Evolutionary conservation across 2,329 filamentous ascomycete genomes (phyloP).

Genomic region (Colletotrichum magnum): DNA sequence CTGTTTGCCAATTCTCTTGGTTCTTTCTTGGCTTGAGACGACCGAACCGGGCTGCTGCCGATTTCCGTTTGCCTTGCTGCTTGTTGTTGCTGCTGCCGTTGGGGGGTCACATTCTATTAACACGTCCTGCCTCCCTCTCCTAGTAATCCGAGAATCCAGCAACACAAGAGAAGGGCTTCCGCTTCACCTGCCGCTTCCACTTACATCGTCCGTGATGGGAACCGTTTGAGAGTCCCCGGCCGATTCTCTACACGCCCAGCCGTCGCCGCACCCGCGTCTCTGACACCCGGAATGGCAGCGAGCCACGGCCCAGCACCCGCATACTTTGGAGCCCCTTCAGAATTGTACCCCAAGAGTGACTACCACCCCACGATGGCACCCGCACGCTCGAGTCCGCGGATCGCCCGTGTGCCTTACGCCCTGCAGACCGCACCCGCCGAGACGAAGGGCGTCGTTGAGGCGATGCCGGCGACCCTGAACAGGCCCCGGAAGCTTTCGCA

Average conservation of each 20-base stretch:
- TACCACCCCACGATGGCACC: conserved; percentile 27
- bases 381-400: conserved; percentile 19
- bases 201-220: conserved; percentile 36
- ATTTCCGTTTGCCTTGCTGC: conserved; percentile 16
- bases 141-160: conserved; percentile 37
- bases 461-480: conserved; percentile 48
- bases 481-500: conserved; percentile 54
- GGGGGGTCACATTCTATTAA: conserved; percentile 12
- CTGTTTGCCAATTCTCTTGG: conserved; percentile 25
- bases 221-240: conserved; percentile 35
- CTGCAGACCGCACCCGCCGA: conserved; percentile 47
- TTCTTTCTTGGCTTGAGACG: conserved; percentile 18
- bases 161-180: conserved; percentile 41
- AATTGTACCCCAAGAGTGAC: conserved; percentile 38
- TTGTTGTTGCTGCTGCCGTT: too few relatives aligned
- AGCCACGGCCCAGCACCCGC: conserved; percentile 37
- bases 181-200: conserved; percentile 37
- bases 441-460: conserved; percentile 40
- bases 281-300: conserved; percentile 30
- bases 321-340: conserved; percentile 38
- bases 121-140: conserved; percentile 24
- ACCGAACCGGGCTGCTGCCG: conserved; percentile 18
- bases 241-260: conserved; percentile 28
- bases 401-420: conserved; percentile 24
- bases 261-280: conserved; percentile 4